A percentile compares a stretch with the other conserved stretches of the same genome.
Evolutionary conservation across 306 rosid genomes (phyloP).

Genomic region (Castanospermum australe): DNA sequence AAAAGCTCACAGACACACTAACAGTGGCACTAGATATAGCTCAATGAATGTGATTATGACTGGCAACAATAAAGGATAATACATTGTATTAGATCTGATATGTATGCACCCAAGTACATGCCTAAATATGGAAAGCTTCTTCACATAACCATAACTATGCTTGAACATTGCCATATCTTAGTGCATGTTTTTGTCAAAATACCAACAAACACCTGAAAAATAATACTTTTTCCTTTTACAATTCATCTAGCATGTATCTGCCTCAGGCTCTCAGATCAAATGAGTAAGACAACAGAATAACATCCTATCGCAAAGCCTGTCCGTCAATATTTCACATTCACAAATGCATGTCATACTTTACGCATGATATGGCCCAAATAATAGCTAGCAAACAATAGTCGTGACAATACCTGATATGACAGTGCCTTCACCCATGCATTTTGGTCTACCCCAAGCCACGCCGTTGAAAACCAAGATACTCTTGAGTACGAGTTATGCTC

Average conservation of each 20-base stretch:
- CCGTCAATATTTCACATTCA: constrained; percentile 1
- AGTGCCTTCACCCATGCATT: constrained; percentile 83
- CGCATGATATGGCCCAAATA: neutral
- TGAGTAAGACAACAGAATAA: neutral
- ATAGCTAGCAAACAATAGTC: neutral
- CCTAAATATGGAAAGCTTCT: neutral
- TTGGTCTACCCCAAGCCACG: constrained; percentile 92
- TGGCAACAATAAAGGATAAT: neutral
- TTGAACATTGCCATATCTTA: neutral
- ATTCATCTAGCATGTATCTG: neutral
- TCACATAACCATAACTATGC: neutral
- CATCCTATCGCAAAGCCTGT: constrained; percentile 21
- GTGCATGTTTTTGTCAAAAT: neutral
- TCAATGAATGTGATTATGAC: constrained; percentile 23
- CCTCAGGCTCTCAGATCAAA: neutral
- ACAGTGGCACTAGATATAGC: neutral
- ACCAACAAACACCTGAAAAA: neutral
- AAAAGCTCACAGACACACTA: neutral
- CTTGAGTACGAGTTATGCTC: constrained; percentile 61
- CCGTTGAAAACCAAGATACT: constrained; percentile 71
- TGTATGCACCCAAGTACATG: neutral
- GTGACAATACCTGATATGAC: constrained; percentile 75
- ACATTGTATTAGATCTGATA: constrained; percentile 12
- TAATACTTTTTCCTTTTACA: neutral
- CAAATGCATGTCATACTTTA: constrained; percentile 5